A percentile compares a stretch with the other conserved stretches of the same genome.
Evolutionary conservation across 371 early-diverging fungal species (phyloP).

Genomic region (Lichtheimia corymbifera): DNA sequence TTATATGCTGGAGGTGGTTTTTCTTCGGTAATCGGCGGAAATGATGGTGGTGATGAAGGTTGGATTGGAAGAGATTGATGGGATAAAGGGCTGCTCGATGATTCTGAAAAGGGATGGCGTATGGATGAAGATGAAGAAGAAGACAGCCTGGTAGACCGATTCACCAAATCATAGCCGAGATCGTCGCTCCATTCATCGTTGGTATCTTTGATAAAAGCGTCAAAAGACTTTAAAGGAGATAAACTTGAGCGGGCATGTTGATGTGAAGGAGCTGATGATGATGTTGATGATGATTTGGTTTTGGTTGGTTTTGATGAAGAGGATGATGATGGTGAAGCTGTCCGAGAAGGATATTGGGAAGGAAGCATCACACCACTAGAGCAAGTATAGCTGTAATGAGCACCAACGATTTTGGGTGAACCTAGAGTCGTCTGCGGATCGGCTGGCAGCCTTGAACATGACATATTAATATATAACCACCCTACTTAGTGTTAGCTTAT

Average conservation of each 20-base stretch:
- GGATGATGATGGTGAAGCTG: conserved; percentile 1
- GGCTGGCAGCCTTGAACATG: conserved; percentile 33
- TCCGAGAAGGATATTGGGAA: conserved; percentile 4
- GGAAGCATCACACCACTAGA: conserved; percentile 19
- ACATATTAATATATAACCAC: conserved; percentile 9
- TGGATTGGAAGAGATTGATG: no score
- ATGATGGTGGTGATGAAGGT: no score
- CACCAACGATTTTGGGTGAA: conserved; percentile 33
- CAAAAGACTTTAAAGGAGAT: conserved; percentile 42
- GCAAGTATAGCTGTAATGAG: conserved; percentile 47
- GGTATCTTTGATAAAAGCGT: conserved; percentile 52
- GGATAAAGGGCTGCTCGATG: background rate
- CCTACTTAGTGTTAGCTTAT: background rate
- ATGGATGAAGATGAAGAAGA: background rate
- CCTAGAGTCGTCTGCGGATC: conserved; percentile 8
- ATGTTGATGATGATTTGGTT: background rate
- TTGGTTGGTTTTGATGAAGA: conserved; percentile 19
- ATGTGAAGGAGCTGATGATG: background rate
- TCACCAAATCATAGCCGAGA: conserved; percentile 22
- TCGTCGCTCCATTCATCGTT: conserved; percentile 59
- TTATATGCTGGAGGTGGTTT: no score
- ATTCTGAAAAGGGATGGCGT: no score
- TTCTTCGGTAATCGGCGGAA: no score
- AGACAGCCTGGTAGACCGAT: background rate
- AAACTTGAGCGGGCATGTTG: conserved; percentile 23